phyloP scores from a whole-genome alignment of 305 asterid genomes.

The Fraxinus albicans region DNA sequence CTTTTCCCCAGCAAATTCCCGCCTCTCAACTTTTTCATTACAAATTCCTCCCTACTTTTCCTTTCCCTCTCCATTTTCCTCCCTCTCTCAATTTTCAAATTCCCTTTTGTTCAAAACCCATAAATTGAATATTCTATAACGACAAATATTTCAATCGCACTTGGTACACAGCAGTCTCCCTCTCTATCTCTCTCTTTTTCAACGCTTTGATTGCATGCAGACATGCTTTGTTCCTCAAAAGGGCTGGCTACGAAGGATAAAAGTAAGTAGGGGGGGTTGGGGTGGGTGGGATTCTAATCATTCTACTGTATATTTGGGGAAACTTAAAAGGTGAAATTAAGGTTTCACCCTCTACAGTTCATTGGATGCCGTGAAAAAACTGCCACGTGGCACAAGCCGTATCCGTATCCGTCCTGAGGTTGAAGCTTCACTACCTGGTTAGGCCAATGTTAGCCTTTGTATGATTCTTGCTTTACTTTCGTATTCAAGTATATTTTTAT shows the following conservation, averaged over 20 bases:
- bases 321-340: slow-evolving; percentile 15
- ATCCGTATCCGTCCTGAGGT: background rate
- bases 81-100: slow-evolving; percentile 26
- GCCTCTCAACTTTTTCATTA: slow-evolving; percentile 56
- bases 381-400: slow-evolving; percentile 35
- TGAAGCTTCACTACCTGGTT: background rate
- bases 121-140: background rate
- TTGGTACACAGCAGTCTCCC: background rate
- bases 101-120: background rate
- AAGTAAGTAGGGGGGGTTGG: slow-evolving; percentile 20
- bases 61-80: slow-evolving; percentile 25
- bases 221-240: slow-evolving; percentile 42
- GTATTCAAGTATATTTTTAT: background rate
- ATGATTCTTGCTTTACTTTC: background rate
- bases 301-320: slow-evolving; percentile 37
- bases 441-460: background rate
- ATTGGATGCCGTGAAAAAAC: slow-evolving; percentile 10
- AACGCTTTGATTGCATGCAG: slow-evolving; percentile 43
- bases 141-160: background rate
- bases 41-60: slow-evolving; percentile 35
- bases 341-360: slow-evolving; percentile 20
- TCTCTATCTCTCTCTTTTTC: slow-evolving; percentile 19
- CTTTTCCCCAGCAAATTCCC: slow-evolving; percentile 65
- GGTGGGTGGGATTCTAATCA: slow-evolving; percentile 28
- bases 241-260: slow-evolving; percentile 32